Base-by-base conservation (phyloP, 1,139 yeast species). In the Eremothecium cymbalariae region DNA sequence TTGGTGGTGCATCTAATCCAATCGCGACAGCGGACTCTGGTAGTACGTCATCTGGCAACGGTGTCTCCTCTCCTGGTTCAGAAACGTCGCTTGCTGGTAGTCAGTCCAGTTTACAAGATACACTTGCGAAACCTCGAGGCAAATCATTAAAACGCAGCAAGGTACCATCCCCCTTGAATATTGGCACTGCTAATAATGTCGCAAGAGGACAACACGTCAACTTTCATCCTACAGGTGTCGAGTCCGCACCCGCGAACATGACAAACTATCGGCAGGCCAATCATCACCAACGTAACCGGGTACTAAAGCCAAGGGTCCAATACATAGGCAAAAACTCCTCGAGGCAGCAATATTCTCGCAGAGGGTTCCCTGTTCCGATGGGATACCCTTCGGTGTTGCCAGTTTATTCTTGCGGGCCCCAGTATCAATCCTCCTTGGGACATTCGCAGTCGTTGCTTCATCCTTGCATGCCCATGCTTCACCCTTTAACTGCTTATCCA, bases 91-190 rank as follows among this genome's bases (percentile, higher is more conserved):
- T 17, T 28, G 37, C 34, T 31, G 32, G 12, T 34, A 37, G 13
- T 12, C 8, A 8, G 8, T 8, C 13, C 12, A 9, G 7, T 7
- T 23, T 14, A 8, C 25, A 23, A 11, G 11, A 9, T 14, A 27
- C 30, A 11, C 30, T 27, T 9, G 21, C 21, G 19, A 16, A 14
- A 14, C 30, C 41, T 11, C 36, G 36, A 9, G 40, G 41, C 13
- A 45, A 44, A 20, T 45, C 50, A 8, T 31, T 48, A 16, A 45
- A 42, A 23, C 38, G 53, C 18, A 40, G 31, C 19, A 38, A 32
- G 22, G 33, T 48, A 2, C 53, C 53, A 4, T 36, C 44, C 7
- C 52, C 53, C 4, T 37, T 48, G 14, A 32, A 41, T 11, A 32
- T 46, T 20, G 18, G 34, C 6, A 25, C 23, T 23, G 28, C 34